Evolutionary conservation across 768 basidiomycete species (phyloP).

Genomic region (Piloderma croceum): DNA sequence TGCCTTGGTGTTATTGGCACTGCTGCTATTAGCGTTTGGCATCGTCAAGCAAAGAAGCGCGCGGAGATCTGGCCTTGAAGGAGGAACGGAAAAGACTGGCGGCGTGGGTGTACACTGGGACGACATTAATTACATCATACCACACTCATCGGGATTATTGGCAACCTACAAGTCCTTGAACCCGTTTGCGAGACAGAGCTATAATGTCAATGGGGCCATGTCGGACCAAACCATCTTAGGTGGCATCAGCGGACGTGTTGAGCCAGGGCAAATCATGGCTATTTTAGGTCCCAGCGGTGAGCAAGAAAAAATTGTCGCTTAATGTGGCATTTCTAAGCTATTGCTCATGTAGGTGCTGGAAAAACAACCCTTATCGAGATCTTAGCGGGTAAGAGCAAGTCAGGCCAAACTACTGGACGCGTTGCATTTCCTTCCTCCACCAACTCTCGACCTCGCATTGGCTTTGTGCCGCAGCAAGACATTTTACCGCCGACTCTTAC

Average conservation of each 20-base stretch:
- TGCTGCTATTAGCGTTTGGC: conserved; percentile 60
- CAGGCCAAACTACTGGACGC: conserved; percentile 58
- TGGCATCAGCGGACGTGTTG: conserved; percentile 61
- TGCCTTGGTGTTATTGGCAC: conserved; percentile 48
- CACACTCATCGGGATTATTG: too few relatives aligned
- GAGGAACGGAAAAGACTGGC: conserved; percentile 38
- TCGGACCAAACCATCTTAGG: conserved; percentile 70
- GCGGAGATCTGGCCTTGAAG: conserved; percentile 35
- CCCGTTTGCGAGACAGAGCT: conserved; percentile 19
- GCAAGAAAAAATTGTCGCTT: conserved; percentile 11
- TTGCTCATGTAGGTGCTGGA: conserved; percentile 54
- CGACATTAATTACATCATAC: conserved; percentile 61
- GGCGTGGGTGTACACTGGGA: conserved; percentile 65
- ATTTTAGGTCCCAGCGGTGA: conserved; percentile 84
- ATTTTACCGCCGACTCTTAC: conserved; percentile 76
- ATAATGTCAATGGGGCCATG: too few relatives aligned
- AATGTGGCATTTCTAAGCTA: background rate
- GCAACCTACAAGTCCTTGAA: too few relatives aligned
- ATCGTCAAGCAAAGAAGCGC: conserved; percentile 57
- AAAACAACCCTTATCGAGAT: conserved; percentile 92
- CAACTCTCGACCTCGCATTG: conserved; percentile 49
- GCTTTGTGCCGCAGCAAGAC: conserved; percentile 86
- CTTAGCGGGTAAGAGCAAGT: conserved; percentile 78
- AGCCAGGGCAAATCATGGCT: conserved; percentile 83
- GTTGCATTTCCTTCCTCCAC: conserved; percentile 49